A percentile compares a stretch with the other conserved stretches of the same genome.
Conservation (phyloP, 2,329 filamentous ascomycete genomes). For the Fusarium chuoi region DNA sequence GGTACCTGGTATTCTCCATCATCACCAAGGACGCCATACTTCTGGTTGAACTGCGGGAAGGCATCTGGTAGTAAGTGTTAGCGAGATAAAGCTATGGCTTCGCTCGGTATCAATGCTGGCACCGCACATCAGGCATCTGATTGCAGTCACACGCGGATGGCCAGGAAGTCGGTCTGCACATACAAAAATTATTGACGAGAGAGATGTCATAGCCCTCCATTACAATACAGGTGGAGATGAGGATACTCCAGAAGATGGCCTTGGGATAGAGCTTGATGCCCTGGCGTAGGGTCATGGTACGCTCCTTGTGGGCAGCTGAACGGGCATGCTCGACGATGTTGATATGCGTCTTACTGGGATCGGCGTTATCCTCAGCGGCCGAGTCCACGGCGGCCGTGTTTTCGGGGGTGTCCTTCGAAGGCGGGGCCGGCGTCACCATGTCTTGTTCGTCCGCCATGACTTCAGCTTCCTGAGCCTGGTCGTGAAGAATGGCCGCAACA, state of each 20-base stretch:
- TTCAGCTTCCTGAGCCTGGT: slow-evolving; percentile 11
- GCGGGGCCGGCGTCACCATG: slow-evolving; percentile 32
- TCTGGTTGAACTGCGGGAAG: slow-evolving; percentile 66
- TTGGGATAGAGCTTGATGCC: slow-evolving; percentile 39
- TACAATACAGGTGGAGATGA: slow-evolving; percentile 39
- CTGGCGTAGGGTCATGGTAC: slow-evolving; percentile 38
- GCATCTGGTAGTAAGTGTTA: slow-evolving; percentile 52
- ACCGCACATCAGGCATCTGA: background rate
- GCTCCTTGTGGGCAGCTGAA: slow-evolving; percentile 37
- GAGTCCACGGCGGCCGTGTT: slow-evolving; percentile 31
- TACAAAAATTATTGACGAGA: slow-evolving; percentile 40
- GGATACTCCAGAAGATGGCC: slow-evolving; percentile 37
- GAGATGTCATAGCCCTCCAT: slow-evolving; percentile 41
- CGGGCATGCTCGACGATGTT: slow-evolving; percentile 38
- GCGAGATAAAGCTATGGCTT: slow-evolving; percentile 1
- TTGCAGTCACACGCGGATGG: background rate
- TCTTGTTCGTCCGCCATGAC: slow-evolving; percentile 32
- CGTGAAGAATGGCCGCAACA: background rate
- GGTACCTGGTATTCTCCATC: slow-evolving; percentile 65
- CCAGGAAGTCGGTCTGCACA: background rate
- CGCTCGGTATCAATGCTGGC: too few species aligned
- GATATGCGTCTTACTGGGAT: slow-evolving; percentile 29
- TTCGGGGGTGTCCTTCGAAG: slow-evolving; percentile 26
- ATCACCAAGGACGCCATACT: slow-evolving; percentile 62
- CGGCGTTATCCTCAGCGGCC: slow-evolving; percentile 1